Conservation (phyloP, 176 grass and related monocot species). For the Tillandsia fasciculata region DNA sequence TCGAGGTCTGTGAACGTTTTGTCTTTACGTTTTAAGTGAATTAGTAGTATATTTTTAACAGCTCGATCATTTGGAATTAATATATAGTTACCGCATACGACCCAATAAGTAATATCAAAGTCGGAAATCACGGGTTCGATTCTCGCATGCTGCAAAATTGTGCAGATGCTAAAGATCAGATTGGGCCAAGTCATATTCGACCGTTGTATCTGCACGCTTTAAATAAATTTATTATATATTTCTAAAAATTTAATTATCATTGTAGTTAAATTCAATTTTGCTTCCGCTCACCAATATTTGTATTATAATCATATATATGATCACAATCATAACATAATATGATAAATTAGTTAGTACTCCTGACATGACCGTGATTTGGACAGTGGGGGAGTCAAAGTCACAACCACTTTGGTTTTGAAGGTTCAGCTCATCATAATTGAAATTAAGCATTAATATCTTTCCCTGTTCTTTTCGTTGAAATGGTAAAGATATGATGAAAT, state of each 20-base stretch:
- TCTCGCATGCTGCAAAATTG: no score
- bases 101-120: no score
- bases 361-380: conserved; percentile 49
- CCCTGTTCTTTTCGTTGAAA: conserved; percentile 33
- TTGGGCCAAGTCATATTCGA: no score
- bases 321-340: conserved; percentile 14
- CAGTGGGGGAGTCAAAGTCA: conserved; percentile 37
- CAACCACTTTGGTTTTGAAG: conserved; percentile 45
- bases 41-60: no score
- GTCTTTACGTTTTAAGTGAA: no score
- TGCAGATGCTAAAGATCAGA: no score
- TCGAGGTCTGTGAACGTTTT: no score
- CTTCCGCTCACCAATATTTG: background rate
- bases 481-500: conserved; percentile 44
- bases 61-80: no score
- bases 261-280: background rate
- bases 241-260: background rate
- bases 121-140: no score
- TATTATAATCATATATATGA: conserved; percentile 11
- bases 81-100: no score
- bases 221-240: background rate
- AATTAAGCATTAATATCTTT: conserved; percentile 9
- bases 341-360: conserved; percentile 25
- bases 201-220: no score
- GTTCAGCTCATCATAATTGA: conserved; percentile 40